A percentile compares a stretch with the other conserved stretches of the same genome.
These are phyloP conservation scores for Gomphus bonarii DNA, from an alignment of 1,284 basidiomycete species.

Conservation along the genomic window DNA sequence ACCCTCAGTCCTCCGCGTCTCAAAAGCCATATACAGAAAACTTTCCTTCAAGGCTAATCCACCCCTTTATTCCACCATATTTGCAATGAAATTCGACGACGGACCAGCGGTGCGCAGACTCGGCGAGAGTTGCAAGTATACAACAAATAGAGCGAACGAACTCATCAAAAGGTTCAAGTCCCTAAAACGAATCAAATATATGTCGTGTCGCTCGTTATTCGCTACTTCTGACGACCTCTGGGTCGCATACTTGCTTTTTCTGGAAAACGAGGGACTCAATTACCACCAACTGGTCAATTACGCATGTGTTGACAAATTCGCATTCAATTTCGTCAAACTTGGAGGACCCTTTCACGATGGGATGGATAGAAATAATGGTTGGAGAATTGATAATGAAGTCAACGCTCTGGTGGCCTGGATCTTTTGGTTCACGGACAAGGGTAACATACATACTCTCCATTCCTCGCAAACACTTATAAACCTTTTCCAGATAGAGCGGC, in stretches of 20 bases:
- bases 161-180: not conserved
- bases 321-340: no score
- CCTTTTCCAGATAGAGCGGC: no score
- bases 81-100: not conserved
- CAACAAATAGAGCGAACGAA: not conserved
- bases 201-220: not conserved
- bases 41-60: not conserved
- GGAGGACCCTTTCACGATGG: not conserved
- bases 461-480: no score
- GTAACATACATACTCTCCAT: not conserved
- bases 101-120: not conserved
- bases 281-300: no score
- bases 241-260: constrained; percentile 27
- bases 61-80: not conserved
- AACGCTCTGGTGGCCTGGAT: no score
- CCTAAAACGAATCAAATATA: not conserved
- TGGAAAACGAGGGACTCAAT: constrained; percentile 23
- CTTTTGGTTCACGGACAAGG: no score
- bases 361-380: not conserved
- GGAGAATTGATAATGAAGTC: not conserved
- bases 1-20: not conserved
- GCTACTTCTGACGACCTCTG: constrained; percentile 21
- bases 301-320: no score
- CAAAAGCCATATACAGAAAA: not conserved
- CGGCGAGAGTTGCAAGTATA: not conserved